These are phyloP conservation scores for Fusarium multiceps DNA, from an alignment of 2,329 filamentous ascomycete species.

Conservation along the genomic window DNA sequence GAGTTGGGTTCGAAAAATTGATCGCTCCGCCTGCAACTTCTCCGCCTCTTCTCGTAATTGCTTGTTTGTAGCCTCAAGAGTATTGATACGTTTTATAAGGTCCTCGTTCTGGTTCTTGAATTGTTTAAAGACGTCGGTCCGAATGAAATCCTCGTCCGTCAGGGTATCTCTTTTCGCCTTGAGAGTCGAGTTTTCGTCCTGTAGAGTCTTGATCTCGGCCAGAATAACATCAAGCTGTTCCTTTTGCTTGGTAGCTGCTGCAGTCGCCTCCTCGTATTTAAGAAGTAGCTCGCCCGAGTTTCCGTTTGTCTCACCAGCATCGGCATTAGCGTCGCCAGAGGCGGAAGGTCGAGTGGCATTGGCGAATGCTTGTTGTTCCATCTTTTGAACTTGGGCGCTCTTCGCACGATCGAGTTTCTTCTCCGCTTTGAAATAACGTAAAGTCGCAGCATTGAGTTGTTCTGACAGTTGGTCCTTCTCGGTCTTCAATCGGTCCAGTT, in stretches of 20 bases:
- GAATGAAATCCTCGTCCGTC: conserved; percentile 92
- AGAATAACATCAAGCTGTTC: conserved; percentile 86
- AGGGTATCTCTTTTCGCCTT: conserved; percentile 75
- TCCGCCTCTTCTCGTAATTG: conserved; percentile 86
- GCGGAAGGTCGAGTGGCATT: conserved; percentile 66
- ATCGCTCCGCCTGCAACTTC: conserved; percentile 86
- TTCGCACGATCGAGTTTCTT: conserved; percentile 91
- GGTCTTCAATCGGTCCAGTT: conserved; percentile 77
- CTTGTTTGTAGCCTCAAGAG: conserved; percentile 88
- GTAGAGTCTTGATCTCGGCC: conserved; percentile 77
- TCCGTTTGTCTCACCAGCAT: conserved; percentile 64
- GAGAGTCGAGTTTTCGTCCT: conserved; percentile 82
- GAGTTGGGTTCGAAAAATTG: conserved; percentile 81
- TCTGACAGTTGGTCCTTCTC: conserved; percentile 90
- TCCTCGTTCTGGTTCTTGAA: conserved; percentile 93
- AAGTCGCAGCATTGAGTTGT: conserved; percentile 86
- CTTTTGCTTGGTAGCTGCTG: conserved; percentile 83
- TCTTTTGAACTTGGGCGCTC: conserved; percentile 88
- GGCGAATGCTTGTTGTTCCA: conserved; percentile 88
- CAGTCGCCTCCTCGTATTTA: conserved; percentile 80
- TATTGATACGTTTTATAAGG: conserved; percentile 89
- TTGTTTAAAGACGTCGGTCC: conserved; percentile 93
- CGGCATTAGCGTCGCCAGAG: conserved; percentile 59
- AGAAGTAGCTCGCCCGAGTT: conserved; percentile 76
- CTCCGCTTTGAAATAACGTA: conserved; percentile 94